A percentile compares a stretch with the other conserved stretches of the same genome.
phyloP scores from a whole-genome alignment of 2,329 filamentous ascomycete species.

The Colletotrichum sojae region DNA sequence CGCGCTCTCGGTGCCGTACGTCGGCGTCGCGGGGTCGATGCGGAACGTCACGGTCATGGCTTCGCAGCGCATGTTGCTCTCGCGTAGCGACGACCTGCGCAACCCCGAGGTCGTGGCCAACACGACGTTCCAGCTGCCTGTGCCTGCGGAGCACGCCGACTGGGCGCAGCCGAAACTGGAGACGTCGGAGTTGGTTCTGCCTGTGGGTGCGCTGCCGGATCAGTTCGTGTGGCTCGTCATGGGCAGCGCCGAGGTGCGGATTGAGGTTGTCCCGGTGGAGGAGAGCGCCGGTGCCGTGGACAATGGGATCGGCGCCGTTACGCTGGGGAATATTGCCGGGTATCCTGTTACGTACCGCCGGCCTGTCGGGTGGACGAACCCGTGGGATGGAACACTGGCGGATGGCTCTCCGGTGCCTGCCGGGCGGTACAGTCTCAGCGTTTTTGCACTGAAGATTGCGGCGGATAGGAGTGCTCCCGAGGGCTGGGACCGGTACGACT shows the following conservation, averaged over 20 bases:
- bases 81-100: constrained; percentile 26
- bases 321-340: constrained; percentile 23
- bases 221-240: constrained; percentile 39
- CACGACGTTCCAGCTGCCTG: constrained; percentile 32
- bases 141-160: constrained; percentile 12
- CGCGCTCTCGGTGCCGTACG: constrained; percentile 37
- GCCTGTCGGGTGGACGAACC: constrained; percentile 22
- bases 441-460: constrained; percentile 40
- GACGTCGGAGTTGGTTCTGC: constrained; percentile 5
- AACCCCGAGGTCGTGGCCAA: constrained; percentile 14
- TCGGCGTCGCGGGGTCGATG: constrained; percentile 34
- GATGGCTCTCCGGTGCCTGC: constrained; percentile 63
- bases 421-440: constrained; percentile 63
- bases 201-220: constrained; percentile 22
- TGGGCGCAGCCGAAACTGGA: constrained; percentile 20
- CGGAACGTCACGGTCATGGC: constrained; percentile 32
- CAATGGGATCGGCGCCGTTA: constrained; percentile 28
- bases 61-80: constrained; percentile 3
- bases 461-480: constrained; percentile 32
- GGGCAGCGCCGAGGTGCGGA: constrained; percentile 37
- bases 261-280: constrained; percentile 31
- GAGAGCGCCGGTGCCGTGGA: not conserved
- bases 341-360: constrained; percentile 28
- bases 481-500: constrained; percentile 50
- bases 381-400: constrained; percentile 63